Base-by-base conservation (phyloP, 2,329 filamentous ascomycete species). In the Neonectria faginata region DNA sequence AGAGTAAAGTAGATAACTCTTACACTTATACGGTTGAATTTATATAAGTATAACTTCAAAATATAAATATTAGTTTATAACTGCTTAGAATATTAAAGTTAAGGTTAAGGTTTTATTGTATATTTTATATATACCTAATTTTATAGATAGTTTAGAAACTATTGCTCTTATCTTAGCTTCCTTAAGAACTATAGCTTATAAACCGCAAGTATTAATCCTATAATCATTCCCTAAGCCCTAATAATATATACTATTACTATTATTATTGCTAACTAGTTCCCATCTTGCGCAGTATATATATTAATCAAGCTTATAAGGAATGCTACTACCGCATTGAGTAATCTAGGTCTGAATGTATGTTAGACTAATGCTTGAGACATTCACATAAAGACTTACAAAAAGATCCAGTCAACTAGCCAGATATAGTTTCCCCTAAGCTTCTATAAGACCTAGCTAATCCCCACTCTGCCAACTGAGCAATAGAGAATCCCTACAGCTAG, bases 311-410 rank as follows among this genome's bases (percentile, higher is more conserved):
- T 57, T 6, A 54, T 47, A 14, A 62, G 47, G 11, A 62, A 33
- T 25, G 39, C 53, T 27, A 57, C 50, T 42, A 62, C 5, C 11
- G 18, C 14, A 50, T 62, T 57, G 27, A 62, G 53, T 57, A 62
- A 27, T 45, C 60, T 60, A 89, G 79, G 71, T 59, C 51, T 52
- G 6, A 20, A 3, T 31, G 2, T 48, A 5, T 33, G 7, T 51
- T 9, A 51, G 48, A 33, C 41, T 6, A 39, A 39, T 44, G n/a
- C 41, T 44, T 3, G n/a, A 18, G 16, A 44, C 2, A 44, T 11
- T 44, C 3, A 44, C 8, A 20, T 7, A 7, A 1, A 33, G 51
- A 65, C 60, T 59, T 9, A 65, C 54, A 65, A 53, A 42, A 66
- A 66, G 11, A 66, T 59, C 14, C 50, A 31, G 31, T 65, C 48